Conservation (phyloP, 345 rosid species). For the Populus pruinosa region DNA sequence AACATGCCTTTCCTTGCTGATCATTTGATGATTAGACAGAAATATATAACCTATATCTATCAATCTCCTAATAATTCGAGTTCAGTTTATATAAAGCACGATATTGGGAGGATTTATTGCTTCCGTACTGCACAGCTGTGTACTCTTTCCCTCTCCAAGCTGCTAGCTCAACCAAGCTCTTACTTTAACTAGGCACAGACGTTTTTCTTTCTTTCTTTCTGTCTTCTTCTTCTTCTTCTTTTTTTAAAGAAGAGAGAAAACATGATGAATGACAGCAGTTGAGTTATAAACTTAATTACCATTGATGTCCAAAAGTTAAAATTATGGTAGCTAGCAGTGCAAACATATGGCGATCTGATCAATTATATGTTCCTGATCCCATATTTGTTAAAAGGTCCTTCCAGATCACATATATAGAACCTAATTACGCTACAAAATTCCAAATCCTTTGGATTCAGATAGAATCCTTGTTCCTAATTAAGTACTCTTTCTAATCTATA, state of each 20-base stretch:
- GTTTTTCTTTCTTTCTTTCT: too few relatives aligned
- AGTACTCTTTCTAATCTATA: not conserved
- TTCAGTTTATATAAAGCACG: constrained; percentile 5
- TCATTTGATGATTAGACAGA: constrained; percentile 24
- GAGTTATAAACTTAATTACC: too few relatives aligned
- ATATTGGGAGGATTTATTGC: not conserved
- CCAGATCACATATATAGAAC: too few relatives aligned
- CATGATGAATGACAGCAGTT: too few relatives aligned
- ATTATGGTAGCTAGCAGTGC: not conserved
- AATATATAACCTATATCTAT: not conserved
- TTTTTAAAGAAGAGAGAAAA: too few relatives aligned
- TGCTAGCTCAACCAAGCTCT: not conserved
- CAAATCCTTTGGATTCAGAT: not conserved
- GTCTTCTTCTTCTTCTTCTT: too few relatives aligned
- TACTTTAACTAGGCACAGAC: too few relatives aligned
- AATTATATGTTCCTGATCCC: not conserved
- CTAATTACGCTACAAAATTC: not conserved
- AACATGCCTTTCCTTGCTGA: constrained; percentile 5
- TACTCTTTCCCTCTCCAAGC: not conserved
- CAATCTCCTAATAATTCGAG: not conserved
- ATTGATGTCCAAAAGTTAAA: too few relatives aligned
- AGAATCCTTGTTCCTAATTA: not conserved
- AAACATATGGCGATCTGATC: not conserved
- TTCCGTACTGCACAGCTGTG: constrained; percentile 9
- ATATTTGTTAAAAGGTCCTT: not conserved